Conservation (phyloP, 1,139 yeast genomes). For the Suhomyces anneliseae region DNA sequence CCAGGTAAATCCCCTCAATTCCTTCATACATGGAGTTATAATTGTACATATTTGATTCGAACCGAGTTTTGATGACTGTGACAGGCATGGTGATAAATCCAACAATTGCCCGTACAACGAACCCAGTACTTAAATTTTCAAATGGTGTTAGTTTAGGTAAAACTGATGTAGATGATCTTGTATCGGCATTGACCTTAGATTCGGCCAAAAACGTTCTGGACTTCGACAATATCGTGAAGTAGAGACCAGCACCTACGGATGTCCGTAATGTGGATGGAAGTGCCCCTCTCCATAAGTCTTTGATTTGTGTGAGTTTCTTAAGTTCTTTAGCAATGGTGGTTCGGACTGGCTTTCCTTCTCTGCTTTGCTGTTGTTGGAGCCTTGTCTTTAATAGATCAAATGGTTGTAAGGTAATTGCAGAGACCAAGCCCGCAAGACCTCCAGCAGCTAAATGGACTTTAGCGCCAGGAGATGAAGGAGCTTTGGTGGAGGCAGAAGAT, state of each 20-base stretch:
- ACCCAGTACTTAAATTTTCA: conserved; percentile 77
- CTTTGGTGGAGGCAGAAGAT: not conserved
- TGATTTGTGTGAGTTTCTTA: conserved; percentile 44
- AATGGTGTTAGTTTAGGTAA: conserved; percentile 71
- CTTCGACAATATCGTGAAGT: conserved; percentile 68
- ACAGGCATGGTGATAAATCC: conserved; percentile 96
- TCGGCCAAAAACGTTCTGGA: conserved; percentile 56
- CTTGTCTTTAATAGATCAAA: conserved; percentile 87
- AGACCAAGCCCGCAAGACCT: conserved; percentile 80
- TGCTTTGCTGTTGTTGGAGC: conserved; percentile 64
- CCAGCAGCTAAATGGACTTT: conserved; percentile 72
- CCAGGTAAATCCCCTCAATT: conserved; percentile 52
- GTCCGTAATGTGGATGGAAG: conserved; percentile 87
- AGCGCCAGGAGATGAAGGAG: conserved; percentile 6
- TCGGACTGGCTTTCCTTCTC: conserved; percentile 39
- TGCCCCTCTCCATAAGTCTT: conserved; percentile 89
- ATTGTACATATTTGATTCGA: conserved; percentile 73
- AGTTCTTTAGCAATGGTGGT: conserved; percentile 43
- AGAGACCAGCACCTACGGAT: conserved; percentile 86
- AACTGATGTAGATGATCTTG: conserved; percentile 25
- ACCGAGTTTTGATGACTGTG: conserved; percentile 90
- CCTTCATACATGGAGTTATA: conserved; percentile 71
- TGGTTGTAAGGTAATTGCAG: conserved; percentile 84
- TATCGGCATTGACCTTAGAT: conserved; percentile 17
- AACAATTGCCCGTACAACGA: conserved; percentile 73